Evolutionary conservation across 1,139 yeast species (phyloP), one percentile per base, ranked within the genome.

Genomic region (Zygosaccharomyces sapae): DNA sequence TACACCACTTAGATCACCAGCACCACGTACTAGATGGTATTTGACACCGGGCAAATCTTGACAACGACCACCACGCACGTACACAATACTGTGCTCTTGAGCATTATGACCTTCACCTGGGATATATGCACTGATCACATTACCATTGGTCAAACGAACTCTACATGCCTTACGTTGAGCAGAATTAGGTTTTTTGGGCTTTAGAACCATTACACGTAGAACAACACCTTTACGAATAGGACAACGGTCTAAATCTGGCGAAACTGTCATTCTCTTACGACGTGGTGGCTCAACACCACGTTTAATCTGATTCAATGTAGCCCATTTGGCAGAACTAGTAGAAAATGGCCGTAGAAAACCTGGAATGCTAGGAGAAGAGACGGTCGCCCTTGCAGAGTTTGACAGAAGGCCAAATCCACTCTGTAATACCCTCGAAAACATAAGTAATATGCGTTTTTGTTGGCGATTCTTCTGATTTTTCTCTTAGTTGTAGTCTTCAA

Each of bases 71-170:
- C 99, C 99, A 68, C 98, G 80, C 2, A 94, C 95, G 47, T 83
- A 79, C 2, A 94, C 97, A 46, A 92, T 95, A 63, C 95, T 87
- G 70, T 92, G 99, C 70, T 92, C 99, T 71, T 92, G 97, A 37
- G 95, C 92, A 64, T 92, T 92, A 69, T 92, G 98, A 20, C 99
- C 98, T 65, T 92, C 97, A 48, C 99, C 99, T 10, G 97, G 97
- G 51, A 92, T 92, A 67, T 90, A 89, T 3, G 97, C 96, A 45
- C 95, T 83, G 13, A 92, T 79, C 44, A 86, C 83, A 57, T 83
- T 84, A 31, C 98, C 98, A 62, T 87, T 92, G 16, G 95, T 80
- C 53, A 92, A 76, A 68, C 96, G 79, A 25, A 92, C 98, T 73
- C 97, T 84, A 57, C 95, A 89, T 46, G 95, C 96, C 69, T 94